A percentile compares a stretch with the other conserved stretches of the same genome.
phyloP scores from a whole-genome alignment of 78 protist species.

The Capsaspora owczarzaki region DNA sequence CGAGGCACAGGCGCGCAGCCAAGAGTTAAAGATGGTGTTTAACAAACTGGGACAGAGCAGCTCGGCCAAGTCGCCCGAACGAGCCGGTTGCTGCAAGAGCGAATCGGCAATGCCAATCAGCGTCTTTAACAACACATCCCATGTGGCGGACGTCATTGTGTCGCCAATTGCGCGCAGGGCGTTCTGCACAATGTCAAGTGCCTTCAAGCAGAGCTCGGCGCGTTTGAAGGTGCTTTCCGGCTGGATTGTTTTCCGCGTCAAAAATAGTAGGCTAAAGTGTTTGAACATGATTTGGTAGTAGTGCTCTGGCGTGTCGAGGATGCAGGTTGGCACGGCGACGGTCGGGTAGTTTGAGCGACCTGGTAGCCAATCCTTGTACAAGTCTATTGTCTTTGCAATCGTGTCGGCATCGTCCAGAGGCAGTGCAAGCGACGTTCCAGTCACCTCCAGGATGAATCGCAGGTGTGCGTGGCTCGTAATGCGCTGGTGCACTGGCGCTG shows the following conservation, averaged over 20 bases:
- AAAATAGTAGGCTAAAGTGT: neutral
- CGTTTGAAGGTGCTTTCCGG: too few species aligned
- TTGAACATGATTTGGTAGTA: neutral
- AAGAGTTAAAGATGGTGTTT: neutral
- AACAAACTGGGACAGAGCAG: neutral
- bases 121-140: neutral
- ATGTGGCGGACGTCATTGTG: neutral
- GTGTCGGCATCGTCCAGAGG: neutral
- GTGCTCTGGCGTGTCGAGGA: neutral
- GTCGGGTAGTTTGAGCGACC: neutral
- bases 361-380: neutral
- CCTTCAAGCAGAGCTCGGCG: neutral
- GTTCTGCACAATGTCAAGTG: neutral
- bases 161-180: neutral
- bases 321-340: neutral
- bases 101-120: neutral
- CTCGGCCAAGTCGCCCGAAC: neutral
- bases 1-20: neutral
- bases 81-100: neutral
- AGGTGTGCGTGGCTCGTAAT: neutral
- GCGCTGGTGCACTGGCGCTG: too few species aligned
- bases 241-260: neutral
- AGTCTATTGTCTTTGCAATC: neutral
- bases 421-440: neutral
- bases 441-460: neutral